Evolutionary conservation across 2,329 filamentous ascomycete genomes (phyloP).

Genomic region (Diaporthe sp.): DNA sequence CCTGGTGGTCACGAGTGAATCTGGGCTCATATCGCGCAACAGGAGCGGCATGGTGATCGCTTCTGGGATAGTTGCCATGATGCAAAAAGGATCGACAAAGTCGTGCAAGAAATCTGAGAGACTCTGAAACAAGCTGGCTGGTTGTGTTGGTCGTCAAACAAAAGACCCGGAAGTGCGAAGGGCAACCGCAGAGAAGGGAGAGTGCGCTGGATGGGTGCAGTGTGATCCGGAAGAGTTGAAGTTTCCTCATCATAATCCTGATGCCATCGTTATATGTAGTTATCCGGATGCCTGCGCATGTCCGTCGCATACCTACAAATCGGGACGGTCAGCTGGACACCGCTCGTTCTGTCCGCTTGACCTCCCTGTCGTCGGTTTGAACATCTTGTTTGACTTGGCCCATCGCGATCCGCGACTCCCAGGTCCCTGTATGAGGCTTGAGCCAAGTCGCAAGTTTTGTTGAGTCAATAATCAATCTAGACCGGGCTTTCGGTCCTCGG

Average conservation of each 20-base stretch:
- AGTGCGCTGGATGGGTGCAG: neutral
- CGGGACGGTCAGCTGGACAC: neutral
- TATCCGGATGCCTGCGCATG: conserved; percentile 20
- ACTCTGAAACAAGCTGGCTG: conserved; percentile 18
- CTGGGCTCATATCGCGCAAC: conserved; percentile 41
- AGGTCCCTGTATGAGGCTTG: conserved; percentile 25
- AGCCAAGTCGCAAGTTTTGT: neutral
- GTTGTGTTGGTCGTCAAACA: neutral
- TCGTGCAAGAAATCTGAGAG: neutral
- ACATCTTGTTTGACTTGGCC: neutral
- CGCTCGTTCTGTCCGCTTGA: neutral
- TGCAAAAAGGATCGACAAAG: neutral
- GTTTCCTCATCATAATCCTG: neutral
- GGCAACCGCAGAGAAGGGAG: neutral
- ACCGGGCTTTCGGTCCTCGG: neutral
- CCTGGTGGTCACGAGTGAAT: conserved; percentile 40
- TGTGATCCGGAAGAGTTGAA: neutral
- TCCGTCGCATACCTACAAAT: neutral
- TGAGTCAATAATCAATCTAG: conserved; percentile 33
- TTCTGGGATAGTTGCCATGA: conserved; percentile 22
- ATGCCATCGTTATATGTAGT: conserved; percentile 35
- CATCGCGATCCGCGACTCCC: neutral
- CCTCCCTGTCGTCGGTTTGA: conserved; percentile 2
- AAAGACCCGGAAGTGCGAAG: neutral
- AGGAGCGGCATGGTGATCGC: conserved; percentile 18